Base-by-base conservation (phyloP, 768 basidiomycete species). In the Lactifluus piperatus region DNA sequence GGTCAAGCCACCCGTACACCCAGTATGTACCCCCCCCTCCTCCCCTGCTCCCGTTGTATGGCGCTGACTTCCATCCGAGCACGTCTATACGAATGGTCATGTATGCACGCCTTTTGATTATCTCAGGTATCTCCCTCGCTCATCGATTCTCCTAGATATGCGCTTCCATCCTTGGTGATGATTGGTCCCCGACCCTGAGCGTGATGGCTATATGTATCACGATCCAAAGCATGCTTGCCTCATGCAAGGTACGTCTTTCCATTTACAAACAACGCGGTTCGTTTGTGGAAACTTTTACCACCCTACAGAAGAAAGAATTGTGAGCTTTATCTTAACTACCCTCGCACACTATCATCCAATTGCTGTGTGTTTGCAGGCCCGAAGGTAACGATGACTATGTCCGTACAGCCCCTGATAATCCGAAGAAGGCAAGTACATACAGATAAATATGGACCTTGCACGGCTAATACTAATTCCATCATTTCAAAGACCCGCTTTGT, bases 201-300 rank as follows among this genome's bases (percentile, higher is more conserved):
- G 89, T 90, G 22, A 77, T 85, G 27, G 80, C 88, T 2, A 82
- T 93, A 44, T 92, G 89, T 66, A 81, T 92, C 18, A 93, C 91
- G 4, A 72, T 94, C 48, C 92, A 94, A 74, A 90, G 88, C 67
- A 94, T 94, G 92, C 78, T 94, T 57, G 92, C 90, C 24, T 91
- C 88, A 7, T 91, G 88, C 81, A 94, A 90, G 83, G 91, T 88
- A 39, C 20, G 72, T 54, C 62, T 47, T 63, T 58, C 47, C n/a
- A 37, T 46, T 16, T 44, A 16, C 11, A 36, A 43, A 14, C 29
- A 43, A 14, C 29, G 29, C 36, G 29, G 3, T 29, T 54, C 44
- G 45, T 43, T 37, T 11, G 49, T 48, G 29, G 39, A 39, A 43
- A 41, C 18, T 18, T 45, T 47, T 39, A 34, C 18, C 20, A 18